These are phyloP conservation scores for Phytopythium vexans DNA, from an alignment of 352 stramenopile genomes.

Conservation along the genomic window DNA sequence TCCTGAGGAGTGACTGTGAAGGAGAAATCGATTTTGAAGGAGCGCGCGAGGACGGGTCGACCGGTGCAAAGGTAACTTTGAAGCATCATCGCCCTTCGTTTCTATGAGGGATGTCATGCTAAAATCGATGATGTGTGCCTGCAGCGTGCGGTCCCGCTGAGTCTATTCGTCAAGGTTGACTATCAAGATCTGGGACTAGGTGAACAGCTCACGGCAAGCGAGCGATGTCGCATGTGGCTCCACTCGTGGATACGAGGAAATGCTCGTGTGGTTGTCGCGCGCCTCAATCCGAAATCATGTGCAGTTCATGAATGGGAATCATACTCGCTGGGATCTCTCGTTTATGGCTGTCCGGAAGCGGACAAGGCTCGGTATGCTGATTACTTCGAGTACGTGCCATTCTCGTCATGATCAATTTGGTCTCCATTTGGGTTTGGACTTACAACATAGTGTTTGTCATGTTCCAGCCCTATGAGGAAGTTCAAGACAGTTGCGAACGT, in stretches of 20 bases:
- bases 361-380: slow-evolving; percentile 13
- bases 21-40: too few species aligned
- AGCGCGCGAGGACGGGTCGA: too few species aligned
- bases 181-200: slow-evolving; percentile 41
- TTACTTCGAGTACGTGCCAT: slow-evolving; percentile 51
- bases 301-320: slow-evolving; percentile 38
- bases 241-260: slow-evolving; percentile 79
- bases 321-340: slow-evolving; percentile 40
- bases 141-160: slow-evolving; percentile 25
- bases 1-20: neutral
- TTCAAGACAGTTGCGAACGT: slow-evolving; percentile 32
- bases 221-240: slow-evolving; percentile 64
- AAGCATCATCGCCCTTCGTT: too few species aligned
- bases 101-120: too few species aligned
- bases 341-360: slow-evolving; percentile 17
- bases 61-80: too few species aligned
- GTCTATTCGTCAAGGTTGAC: slow-evolving; percentile 74
- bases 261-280: slow-evolving; percentile 43
- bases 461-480: slow-evolving; percentile 26
- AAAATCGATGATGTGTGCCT: neutral
- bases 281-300: slow-evolving; percentile 29
- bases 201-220: slow-evolving; percentile 59
- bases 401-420: neutral
- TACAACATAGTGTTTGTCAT: neutral
- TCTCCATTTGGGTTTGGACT: neutral